Evolutionary conservation across 2,329 filamentous ascomycete species (phyloP).

Genomic region (Neopestalotiopsis sp.): DNA sequence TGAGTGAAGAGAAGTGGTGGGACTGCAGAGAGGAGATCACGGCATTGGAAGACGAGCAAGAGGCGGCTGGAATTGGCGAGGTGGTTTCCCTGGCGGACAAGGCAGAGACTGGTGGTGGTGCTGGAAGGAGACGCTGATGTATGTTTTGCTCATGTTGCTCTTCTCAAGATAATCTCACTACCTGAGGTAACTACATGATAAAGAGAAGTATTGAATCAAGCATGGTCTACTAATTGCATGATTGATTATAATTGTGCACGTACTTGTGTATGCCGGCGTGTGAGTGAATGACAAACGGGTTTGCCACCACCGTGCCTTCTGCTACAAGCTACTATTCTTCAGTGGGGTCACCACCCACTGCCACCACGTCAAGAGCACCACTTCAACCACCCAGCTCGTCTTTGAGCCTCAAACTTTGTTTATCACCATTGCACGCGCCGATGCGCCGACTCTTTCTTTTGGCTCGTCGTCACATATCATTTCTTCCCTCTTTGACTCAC

Average conservation of each 20-base stretch:
- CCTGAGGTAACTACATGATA: background rate
- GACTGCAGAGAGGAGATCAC: slow-evolving; percentile 94
- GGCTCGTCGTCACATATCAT: background rate
- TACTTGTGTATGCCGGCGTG: too few species aligned
- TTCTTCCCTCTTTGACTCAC: background rate
- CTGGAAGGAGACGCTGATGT: slow-evolving; percentile 34
- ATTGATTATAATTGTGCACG: too few species aligned
- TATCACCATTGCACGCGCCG: background rate
- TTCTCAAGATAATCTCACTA: background rate
- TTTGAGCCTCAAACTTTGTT: background rate
- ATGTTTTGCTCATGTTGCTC: background rate
- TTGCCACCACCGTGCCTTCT: background rate
- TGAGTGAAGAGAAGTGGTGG: slow-evolving; percentile 98
- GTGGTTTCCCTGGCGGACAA: slow-evolving; percentile 86
- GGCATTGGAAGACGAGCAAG: slow-evolving; percentile 92
- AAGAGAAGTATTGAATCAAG: too few species aligned
- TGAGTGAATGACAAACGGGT: too few species aligned
- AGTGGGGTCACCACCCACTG: background rate
- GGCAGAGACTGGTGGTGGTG: slow-evolving; percentile 58
- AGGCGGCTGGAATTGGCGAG: slow-evolving; percentile 92
- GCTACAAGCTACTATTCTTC: background rate
- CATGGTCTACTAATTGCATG: too few species aligned
- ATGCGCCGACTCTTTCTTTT: background rate
- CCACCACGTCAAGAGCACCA: background rate
- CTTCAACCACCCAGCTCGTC: background rate